Conservation (phyloP, 768 basidiomycete genomes). For the Pleurotus djamor region DNA sequence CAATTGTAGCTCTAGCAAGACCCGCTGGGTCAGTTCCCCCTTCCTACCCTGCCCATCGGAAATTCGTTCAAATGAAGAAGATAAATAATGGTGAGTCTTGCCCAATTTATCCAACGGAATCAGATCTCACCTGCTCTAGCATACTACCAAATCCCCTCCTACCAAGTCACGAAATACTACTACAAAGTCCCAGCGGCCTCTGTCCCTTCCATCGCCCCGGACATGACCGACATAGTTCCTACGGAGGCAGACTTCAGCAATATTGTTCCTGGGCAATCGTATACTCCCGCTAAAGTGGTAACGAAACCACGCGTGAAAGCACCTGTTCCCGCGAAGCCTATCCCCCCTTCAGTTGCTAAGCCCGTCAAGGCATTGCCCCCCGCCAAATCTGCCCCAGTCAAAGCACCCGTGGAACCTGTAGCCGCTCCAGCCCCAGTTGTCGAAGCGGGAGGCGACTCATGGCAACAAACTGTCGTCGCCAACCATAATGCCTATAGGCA, state of each 20-base stretch:
- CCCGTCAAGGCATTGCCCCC: too few relatives aligned
- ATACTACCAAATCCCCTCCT: background rate
- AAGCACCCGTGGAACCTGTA: background rate
- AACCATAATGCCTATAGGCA: constrained; percentile 1
- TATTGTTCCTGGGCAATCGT: too few relatives aligned
- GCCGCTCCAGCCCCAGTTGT: background rate
- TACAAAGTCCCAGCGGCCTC: background rate
- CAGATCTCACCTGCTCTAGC: background rate
- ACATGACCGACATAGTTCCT: background rate
- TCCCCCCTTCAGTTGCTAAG: background rate
- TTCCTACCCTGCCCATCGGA: background rate
- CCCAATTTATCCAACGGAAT: background rate
- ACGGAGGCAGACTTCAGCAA: too few relatives aligned
- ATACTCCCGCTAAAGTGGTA: too few relatives aligned
- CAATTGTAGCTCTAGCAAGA: background rate
- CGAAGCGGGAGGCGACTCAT: background rate
- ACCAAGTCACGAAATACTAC: background rate
- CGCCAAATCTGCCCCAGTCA: background rate
- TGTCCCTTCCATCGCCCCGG: background rate
- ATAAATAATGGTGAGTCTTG: background rate
- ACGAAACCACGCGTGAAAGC: background rate
- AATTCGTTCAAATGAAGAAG: background rate
- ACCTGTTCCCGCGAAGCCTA: background rate
- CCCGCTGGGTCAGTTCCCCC: background rate
- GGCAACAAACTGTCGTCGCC: background rate